Conservation (phyloP, 2,329 filamentous ascomycete species). For the Aulographum hederae region DNA sequence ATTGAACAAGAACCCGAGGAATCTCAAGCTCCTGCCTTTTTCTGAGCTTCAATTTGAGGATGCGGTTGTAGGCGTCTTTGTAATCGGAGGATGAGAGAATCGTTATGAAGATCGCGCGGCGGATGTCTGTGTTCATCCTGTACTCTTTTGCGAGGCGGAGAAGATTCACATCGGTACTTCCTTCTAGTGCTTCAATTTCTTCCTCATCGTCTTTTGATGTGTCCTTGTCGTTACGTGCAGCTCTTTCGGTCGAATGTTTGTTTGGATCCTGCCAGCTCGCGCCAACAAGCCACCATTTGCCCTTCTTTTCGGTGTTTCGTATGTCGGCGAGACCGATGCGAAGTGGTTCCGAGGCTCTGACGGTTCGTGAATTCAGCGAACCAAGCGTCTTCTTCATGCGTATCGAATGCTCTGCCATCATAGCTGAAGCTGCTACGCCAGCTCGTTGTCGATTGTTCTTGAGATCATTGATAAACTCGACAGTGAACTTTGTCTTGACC, state of each 20-base stretch:
- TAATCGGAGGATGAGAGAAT: constrained; percentile 74
- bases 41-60: constrained; percentile 71
- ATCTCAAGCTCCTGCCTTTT: constrained; percentile 75
- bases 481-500: constrained; percentile 89
- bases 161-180: constrained; percentile 33
- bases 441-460: constrained; percentile 87
- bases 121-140: constrained; percentile 71
- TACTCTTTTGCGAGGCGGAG: constrained; percentile 58
- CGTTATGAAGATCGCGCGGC: constrained; percentile 81
- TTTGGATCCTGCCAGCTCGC: constrained; percentile 51
- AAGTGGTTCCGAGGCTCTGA: constrained; percentile 64
- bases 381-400: constrained; percentile 81
- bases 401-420: constrained; percentile 65
- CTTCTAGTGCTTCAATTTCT: constrained; percentile 9
- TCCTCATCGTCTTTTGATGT: constrained; percentile 14
- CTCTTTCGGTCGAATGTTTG: constrained; percentile 7
- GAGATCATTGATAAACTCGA: constrained; percentile 84
- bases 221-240: no score
- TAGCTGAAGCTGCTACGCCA: constrained; percentile 47
- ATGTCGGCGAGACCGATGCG: constrained; percentile 71
- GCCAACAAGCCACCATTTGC: constrained; percentile 97
- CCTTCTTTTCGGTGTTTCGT: constrained; percentile 62
- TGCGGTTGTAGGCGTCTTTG: constrained; percentile 63
- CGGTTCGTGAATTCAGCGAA: constrained; percentile 47
- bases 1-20: constrained; percentile 72